phyloP scores from a whole-genome alignment of 495 filamentous ascomycete species.

The Tuber umbilicatum region DNA sequence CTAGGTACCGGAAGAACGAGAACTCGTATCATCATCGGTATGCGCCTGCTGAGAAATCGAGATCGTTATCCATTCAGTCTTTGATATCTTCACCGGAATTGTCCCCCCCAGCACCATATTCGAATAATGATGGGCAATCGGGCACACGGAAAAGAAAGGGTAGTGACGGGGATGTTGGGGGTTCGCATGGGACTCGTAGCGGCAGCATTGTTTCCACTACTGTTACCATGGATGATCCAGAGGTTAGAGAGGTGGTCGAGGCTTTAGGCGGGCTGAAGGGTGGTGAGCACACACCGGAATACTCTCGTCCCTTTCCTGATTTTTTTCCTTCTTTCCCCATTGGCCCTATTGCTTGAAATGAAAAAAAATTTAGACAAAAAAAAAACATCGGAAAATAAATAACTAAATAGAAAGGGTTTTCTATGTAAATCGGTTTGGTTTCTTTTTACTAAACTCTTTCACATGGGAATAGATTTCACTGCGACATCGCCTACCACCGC shows the following conservation, averaged over 20 bases:
- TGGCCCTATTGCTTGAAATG: constrained; percentile 18
- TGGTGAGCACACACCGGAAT: constrained; percentile 50
- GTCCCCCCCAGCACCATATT: constrained; percentile 38
- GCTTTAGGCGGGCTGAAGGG: constrained; percentile 76
- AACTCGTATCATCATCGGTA: not conserved
- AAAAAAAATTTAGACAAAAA: not conserved
- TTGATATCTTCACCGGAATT: constrained; percentile 43
- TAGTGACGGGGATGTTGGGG: constrained; percentile 36
- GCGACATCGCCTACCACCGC: constrained; percentile 21
- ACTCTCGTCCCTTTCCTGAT: constrained; percentile 8
- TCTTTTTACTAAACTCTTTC: constrained; percentile 14
- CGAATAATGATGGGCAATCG: constrained; percentile 16
- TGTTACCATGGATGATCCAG: constrained; percentile 74
- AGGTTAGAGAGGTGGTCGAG: constrained; percentile 73
- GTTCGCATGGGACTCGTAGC: constrained; percentile 40
- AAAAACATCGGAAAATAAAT: not conserved
- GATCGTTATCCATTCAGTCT: constrained; percentile 35
- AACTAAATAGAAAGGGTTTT: not conserved
- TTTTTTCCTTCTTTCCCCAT: constrained; percentile 25
- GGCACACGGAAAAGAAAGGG: constrained; percentile 37
- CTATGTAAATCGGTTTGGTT: constrained; percentile 16
- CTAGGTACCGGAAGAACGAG: not conserved
- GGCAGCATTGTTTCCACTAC: constrained; percentile 48
- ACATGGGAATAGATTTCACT: constrained; percentile 27
- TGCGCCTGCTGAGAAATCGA: constrained; percentile 15